Conservation (phyloP, 108 stramenopile genomes). For the Pseudonitzschia delicatissima region DNA sequence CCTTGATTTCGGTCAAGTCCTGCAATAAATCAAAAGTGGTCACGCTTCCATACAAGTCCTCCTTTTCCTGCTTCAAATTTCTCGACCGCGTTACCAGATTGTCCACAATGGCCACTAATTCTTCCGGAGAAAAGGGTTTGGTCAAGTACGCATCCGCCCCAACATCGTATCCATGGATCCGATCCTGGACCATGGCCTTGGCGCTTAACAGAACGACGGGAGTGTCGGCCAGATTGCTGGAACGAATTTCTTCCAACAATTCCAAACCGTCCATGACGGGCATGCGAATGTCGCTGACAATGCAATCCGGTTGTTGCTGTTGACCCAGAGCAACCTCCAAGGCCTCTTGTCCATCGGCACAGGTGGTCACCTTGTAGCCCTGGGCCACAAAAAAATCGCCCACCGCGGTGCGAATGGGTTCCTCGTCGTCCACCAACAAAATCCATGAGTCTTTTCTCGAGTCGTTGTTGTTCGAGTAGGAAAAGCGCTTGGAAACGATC, state of each 20-base stretch:
- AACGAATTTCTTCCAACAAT: conserved; percentile 56
- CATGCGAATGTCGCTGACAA: conserved; percentile 59
- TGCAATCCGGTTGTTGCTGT: conserved; percentile 38
- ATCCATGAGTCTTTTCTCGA: conserved; percentile 32
- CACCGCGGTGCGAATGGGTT: conserved; percentile 61
- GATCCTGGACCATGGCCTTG: conserved; percentile 67
- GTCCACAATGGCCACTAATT: conserved; percentile 74
- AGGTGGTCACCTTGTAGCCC: conserved; percentile 75
- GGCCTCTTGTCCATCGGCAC: conserved; percentile 54
- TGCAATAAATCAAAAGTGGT: conserved; percentile 47
- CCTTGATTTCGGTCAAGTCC: conserved; percentile 64
- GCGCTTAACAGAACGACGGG: conserved; percentile 82
- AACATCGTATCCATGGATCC: conserved; percentile 72
- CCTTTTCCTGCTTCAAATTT: conserved; percentile 19
- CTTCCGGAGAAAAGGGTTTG: conserved; percentile 87
- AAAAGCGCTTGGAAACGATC: too few species aligned
- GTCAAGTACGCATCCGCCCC: conserved; percentile 85
- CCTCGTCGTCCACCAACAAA: conserved; percentile 80
- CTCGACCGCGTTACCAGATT: conserved; percentile 41
- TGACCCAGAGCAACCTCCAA: conserved; percentile 47
- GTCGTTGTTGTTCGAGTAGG: too few species aligned
- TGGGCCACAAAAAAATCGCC: conserved; percentile 62
- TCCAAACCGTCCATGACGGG: conserved; percentile 68
- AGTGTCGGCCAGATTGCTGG: conserved; percentile 37
- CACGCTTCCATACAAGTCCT: neutral